phyloP scores from a whole-genome alignment of 2,329 filamentous ascomycete genomes.

The Sporothrix protearum region DNA sequence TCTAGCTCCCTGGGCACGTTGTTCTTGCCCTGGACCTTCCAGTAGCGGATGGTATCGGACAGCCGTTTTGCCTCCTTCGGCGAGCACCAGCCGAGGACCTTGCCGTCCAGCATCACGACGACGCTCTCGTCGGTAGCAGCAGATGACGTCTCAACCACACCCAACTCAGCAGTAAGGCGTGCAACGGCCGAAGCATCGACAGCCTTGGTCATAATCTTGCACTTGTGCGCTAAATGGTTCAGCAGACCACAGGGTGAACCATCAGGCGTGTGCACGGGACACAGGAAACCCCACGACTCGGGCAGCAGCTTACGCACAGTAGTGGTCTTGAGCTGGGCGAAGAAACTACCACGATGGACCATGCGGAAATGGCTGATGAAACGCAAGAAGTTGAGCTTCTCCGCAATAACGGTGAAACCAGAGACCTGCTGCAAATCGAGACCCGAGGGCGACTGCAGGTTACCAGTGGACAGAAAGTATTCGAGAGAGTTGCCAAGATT shows the following conservation, averaged over 20 bases:
- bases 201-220: slow-evolving; percentile 74
- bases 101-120: slow-evolving; percentile 84
- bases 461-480: slow-evolving; percentile 95
- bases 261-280: slow-evolving; percentile 95
- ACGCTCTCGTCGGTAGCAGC: slow-evolving; percentile 80
- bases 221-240: slow-evolving; percentile 94
- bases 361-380: slow-evolving; percentile 99
- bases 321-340: slow-evolving; percentile 94
- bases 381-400: slow-evolving; percentile 98
- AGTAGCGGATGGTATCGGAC: slow-evolving; percentile 82
- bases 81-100: slow-evolving; percentile 84
- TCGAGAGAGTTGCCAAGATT: slow-evolving; percentile 83
- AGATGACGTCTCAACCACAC: slow-evolving; percentile 70
- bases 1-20: slow-evolving; percentile 79
- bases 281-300: slow-evolving; percentile 97
- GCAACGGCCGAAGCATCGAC: slow-evolving; percentile 74
- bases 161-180: slow-evolving; percentile 71
- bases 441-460: slow-evolving; percentile 84
- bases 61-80: slow-evolving; percentile 78
- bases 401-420: slow-evolving; percentile 92
- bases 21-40: slow-evolving; percentile 88
- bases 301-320: slow-evolving; percentile 92
- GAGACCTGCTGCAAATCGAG: slow-evolving; percentile 92
- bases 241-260: slow-evolving; percentile 90
- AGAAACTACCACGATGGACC: slow-evolving; percentile 98